phyloP scores from a whole-genome alignment of 2,329 filamentous ascomycete species.

The Alternaria longipes region DNA sequence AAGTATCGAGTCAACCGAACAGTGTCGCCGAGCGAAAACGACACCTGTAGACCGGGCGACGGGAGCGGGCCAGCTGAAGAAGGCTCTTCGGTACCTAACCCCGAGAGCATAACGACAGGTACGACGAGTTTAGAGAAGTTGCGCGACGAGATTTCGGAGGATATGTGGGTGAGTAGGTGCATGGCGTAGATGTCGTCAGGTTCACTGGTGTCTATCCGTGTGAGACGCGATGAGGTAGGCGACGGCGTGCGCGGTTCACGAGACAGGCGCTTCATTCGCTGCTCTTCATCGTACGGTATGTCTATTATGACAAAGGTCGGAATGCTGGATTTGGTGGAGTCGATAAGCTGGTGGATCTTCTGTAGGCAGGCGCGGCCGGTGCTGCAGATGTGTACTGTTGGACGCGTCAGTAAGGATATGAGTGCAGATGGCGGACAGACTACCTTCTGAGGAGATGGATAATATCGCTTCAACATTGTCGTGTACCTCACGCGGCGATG shows the following conservation, averaged over 20 bases:
- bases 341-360: conserved; percentile 49
- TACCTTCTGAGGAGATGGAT: conserved; percentile 55
- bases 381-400: conserved; percentile 52
- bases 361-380: conserved; percentile 51
- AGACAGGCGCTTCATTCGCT: conserved; percentile 51
- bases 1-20: conserved; percentile 74
- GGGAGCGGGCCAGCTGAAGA: conserved; percentile 38
- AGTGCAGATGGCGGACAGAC: not conserved
- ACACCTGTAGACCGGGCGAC: conserved; percentile 46
- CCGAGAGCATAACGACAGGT: conserved; percentile 53
- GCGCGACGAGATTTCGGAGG: conserved; percentile 53
- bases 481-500: conserved; percentile 47
- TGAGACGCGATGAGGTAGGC: conserved; percentile 47
- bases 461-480: conserved; percentile 53
- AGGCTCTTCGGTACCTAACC: conserved; percentile 45
- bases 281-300: conserved; percentile 55
- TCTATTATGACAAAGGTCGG: conserved; percentile 56
- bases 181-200: conserved; percentile 55
- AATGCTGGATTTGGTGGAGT: conserved; percentile 42
- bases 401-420: conserved; percentile 17
- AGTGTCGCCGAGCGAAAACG: conserved; percentile 57
- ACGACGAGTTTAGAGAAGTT: conserved; percentile 53
- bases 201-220: conserved; percentile 45
- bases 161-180: conserved; percentile 53
- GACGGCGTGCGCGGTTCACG: conserved; percentile 54